phyloP scores from a whole-genome alignment of 257 asterid species.

The Ilex aquifolium region DNA sequence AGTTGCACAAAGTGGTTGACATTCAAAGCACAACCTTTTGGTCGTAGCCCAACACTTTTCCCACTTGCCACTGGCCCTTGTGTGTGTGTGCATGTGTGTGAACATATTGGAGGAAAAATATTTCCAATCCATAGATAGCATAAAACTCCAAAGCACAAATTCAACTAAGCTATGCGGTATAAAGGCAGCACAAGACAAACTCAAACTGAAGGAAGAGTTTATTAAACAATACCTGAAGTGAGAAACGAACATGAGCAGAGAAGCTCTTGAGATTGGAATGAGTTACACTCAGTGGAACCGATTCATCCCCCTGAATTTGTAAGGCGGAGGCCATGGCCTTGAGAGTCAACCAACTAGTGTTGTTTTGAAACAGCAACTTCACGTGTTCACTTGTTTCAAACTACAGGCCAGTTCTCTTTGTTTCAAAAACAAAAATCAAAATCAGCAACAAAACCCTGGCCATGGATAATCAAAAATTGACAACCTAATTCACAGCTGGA shows the following conservation, averaged over 20 bases:
- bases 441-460: no score
- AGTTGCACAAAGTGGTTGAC: no score
- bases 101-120: neutral
- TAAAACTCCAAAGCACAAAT: neutral
- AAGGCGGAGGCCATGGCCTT: constrained; percentile 49
- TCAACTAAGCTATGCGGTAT: neutral
- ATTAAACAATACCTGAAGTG: constrained; percentile 45
- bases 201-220: neutral
- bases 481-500: no score
- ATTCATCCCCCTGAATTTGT: constrained; percentile 70
- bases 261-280: constrained; percentile 90
- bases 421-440: no score
- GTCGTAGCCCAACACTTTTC: no score
- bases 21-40: no score
- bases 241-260: constrained; percentile 63
- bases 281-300: constrained; percentile 59
- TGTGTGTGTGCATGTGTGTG: neutral
- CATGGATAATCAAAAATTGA: no score
- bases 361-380: no score
- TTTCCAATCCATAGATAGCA: neutral
- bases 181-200: neutral
- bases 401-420: no score
- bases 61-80: no score
- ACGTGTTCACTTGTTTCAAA: no score
- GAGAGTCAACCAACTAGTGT: neutral